phyloP scores from a whole-genome alignment of 1,284 basidiomycete genomes.

The Cutaneotrichosporon arboriforme region DNA sequence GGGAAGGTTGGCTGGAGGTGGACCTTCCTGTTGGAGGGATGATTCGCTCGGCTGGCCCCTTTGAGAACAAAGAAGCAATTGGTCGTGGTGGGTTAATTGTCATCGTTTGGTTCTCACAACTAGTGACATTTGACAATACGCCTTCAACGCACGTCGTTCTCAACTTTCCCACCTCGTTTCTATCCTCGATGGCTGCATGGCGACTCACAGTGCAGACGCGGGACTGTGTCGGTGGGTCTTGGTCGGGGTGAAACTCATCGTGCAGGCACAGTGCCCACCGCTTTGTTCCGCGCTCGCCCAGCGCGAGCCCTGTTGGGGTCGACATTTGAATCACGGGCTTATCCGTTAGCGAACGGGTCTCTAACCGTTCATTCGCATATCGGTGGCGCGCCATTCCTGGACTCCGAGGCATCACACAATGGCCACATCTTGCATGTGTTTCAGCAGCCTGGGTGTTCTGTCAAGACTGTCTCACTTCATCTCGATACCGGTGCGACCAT shows the following conservation, averaged over 20 bases:
- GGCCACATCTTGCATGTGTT: conserved; percentile 35
- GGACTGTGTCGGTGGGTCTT: conserved; percentile 16
- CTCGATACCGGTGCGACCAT: conserved; percentile 65
- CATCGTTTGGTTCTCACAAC: too few relatives aligned
- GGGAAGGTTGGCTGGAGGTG: neutral
- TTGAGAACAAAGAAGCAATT: neutral
- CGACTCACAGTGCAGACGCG: neutral
- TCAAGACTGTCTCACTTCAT: conserved; percentile 52
- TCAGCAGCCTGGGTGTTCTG: conserved; percentile 43
- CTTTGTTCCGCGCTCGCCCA: conserved; percentile 30
- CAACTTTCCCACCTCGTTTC: neutral
- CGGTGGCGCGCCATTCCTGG: conserved; percentile 59
- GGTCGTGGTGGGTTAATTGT: neutral
- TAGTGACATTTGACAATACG: neutral
- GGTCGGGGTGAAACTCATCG: neutral
- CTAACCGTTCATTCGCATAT: conserved; percentile 67
- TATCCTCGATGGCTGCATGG: conserved; percentile 10
- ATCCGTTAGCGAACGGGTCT: conserved; percentile 49
- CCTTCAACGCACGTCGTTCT: neutral
- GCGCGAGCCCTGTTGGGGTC: neutral
- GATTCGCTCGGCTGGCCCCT: neutral
- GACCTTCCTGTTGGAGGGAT: neutral
- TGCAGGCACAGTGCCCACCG: conserved; percentile 19
- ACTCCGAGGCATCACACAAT: conserved; percentile 15
- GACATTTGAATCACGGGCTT: conserved; percentile 62